These are phyloP conservation scores for Dothistroma pini DNA, from an alignment of 2,329 filamentous ascomycete genomes.

Conservation along the genomic window DNA sequence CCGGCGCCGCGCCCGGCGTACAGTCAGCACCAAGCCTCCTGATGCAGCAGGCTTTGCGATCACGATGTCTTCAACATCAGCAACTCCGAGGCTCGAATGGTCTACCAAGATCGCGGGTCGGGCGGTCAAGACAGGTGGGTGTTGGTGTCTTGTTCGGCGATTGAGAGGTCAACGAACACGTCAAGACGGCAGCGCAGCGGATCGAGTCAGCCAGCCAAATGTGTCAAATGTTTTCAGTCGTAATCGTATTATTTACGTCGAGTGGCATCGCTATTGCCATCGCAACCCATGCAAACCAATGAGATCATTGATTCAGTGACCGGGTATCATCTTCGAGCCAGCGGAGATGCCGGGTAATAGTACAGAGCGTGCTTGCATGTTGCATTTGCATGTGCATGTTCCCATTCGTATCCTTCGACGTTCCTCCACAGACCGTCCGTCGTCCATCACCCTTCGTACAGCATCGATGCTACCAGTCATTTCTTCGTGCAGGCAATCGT, in stretches of 20 bases:
- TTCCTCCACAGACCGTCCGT: neutral
- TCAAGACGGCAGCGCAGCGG: constrained; percentile 1
- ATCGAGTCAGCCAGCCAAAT: neutral
- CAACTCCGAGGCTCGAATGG: neutral
- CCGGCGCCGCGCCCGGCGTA: neutral
- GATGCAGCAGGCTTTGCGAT: neutral
- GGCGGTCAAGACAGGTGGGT: neutral
- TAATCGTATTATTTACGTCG: constrained; percentile 18
- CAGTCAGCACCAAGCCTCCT: neutral
- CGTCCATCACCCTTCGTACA: constrained; percentile 1
- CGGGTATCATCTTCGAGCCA: constrained; percentile 1
- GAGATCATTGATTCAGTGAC: neutral
- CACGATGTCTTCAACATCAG: neutral
- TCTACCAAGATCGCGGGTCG: neutral
- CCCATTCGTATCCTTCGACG: neutral
- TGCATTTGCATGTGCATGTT: neutral
- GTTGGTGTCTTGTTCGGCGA: neutral
- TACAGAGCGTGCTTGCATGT: neutral
- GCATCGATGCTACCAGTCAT: neutral
- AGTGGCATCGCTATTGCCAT: neutral
- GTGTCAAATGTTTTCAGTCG: neutral
- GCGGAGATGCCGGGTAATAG: constrained; percentile 3
- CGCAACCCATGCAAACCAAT: constrained; percentile 4
- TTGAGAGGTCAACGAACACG: neutral
- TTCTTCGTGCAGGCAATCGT: neutral